These are phyloP conservation scores for Monosporascus ibericus DNA, from an alignment of 2,329 filamentous ascomycete genomes.

Conservation along the genomic window DNA sequence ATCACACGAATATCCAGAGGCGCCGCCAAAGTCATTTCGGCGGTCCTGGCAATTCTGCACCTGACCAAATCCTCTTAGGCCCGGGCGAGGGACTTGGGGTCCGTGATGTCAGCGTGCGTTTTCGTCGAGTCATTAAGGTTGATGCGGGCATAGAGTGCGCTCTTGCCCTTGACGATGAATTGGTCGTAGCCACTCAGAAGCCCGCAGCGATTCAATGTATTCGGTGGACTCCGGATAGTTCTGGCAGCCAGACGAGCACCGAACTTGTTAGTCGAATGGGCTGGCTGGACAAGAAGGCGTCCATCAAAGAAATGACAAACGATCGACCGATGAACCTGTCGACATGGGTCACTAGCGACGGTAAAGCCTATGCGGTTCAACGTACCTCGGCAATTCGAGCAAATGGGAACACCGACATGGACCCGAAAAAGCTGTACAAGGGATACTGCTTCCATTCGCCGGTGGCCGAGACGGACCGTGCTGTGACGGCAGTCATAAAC, in stretches of 20 bases:
- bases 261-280: conserved; percentile 83
- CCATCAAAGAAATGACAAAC: conserved; percentile 79
- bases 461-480: conserved; percentile 50
- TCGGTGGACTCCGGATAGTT: conserved; percentile 80
- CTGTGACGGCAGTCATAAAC: conserved; percentile 77
- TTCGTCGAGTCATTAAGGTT: conserved; percentile 96
- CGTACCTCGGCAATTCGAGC: conserved; percentile 44
- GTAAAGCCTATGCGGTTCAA: conserved; percentile 86
- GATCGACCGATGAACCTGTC: conserved; percentile 95
- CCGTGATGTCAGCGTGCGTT: conserved; percentile 81
- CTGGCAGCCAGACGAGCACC: conserved; percentile 79
- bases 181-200: conserved; percentile 85
- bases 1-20: conserved; percentile 57
- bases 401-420: conserved; percentile 34
- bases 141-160: conserved; percentile 89
- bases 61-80: conserved; percentile 62
- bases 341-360: conserved; percentile 86
- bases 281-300: conserved; percentile 74
- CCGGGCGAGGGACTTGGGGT: conserved; percentile 79
- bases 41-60: conserved; percentile 46
- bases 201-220: conserved; percentile 96
- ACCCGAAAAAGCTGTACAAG: conserved; percentile 67
- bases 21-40: conserved; percentile 56
- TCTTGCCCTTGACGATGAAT: conserved; percentile 83
- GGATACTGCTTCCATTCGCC: conserved; percentile 88